Conservation (phyloP, 2,329 filamentous ascomycete species). For the Colletotrichum sp. region DNA sequence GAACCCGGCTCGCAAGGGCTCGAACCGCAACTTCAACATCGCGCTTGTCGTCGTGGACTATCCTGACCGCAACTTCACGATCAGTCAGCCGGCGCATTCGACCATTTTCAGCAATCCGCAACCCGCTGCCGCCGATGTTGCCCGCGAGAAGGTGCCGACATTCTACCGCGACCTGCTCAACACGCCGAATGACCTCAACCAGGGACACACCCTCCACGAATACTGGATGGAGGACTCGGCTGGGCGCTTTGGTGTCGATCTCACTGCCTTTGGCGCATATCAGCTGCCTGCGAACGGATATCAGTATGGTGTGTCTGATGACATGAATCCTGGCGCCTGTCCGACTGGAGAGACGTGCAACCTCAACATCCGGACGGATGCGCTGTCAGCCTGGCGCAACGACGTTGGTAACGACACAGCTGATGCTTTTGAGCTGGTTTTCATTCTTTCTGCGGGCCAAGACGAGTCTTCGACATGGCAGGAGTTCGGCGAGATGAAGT, state of each 20-base stretch:
- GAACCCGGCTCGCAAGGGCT: slow-evolving; percentile 47
- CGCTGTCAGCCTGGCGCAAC: slow-evolving; percentile 51
- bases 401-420: slow-evolving; percentile 57
- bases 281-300: slow-evolving; percentile 50
- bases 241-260: slow-evolving; percentile 56
- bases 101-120: slow-evolving; percentile 58
- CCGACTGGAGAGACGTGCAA: slow-evolving; percentile 46
- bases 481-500: slow-evolving; percentile 62
- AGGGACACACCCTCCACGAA: slow-evolving; percentile 58
- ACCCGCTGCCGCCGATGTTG: slow-evolving; percentile 36
- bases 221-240: slow-evolving; percentile 64
- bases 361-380: slow-evolving; percentile 53
- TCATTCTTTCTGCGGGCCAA: slow-evolving; percentile 59
- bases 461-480: slow-evolving; percentile 63
- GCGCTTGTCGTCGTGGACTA: slow-evolving; percentile 60
- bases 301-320: slow-evolving; percentile 55
- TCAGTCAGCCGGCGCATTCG: slow-evolving; percentile 49
- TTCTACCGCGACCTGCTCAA: slow-evolving; percentile 59
- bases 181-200: slow-evolving; percentile 52
- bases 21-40: slow-evolving; percentile 59
- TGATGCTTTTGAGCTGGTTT: slow-evolving; percentile 53
- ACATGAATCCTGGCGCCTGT: slow-evolving; percentile 54
- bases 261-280: slow-evolving; percentile 59
- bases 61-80: slow-evolving; percentile 51
- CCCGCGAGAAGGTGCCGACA: slow-evolving; percentile 50